Base-by-base conservation (phyloP, 768 basidiomycete genomes). In the Daedalea quercina region DNA sequence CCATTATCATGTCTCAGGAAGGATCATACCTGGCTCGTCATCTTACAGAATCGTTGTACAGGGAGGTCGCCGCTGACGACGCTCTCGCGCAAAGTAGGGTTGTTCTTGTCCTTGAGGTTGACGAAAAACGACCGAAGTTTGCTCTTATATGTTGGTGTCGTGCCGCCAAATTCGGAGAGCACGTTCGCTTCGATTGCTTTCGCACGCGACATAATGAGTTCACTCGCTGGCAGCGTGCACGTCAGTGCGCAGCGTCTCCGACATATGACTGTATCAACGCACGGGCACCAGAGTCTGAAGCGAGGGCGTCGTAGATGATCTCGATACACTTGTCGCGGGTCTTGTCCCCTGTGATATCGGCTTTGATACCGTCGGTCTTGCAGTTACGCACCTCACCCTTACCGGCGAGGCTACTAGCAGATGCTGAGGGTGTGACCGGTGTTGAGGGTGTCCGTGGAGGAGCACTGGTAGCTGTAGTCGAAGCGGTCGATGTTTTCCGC, bases 81-180 rank as follows among this genome's bases (percentile, higher is more conserved):
- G 59, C 81, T 85, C 64, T 88, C 89, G 42, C 94, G 77, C 51
- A 99, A 67, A 25, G 78, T 77, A 15, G 94, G 93, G 68, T 99
- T 99, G 60, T 85, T 82, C 71, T 92, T 94, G 69, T 95, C 94
- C 69, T 96, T 97, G 61, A 99, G 76, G 68, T 98, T 98, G 60
- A 95, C 85, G 65, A 81, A 94, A 43, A 97, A 69, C 24, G 85
- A 85, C 25, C 96, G 84, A 56, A 98, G 89, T 67, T 90, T 96
- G 60, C 72, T 68, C 58, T 83, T 85, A 69, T 93, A 93, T 2
- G 62, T 66, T 12, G 72, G 64, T 0, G 67, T 67, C 0, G 69
- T 79, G 1, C 76, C 73, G 19, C 71, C 70, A 63, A 69, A 79
- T 65, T 64, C 70, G 41, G 60, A 60, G 47, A 76, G 68, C 0